Conservation (phyloP, 202 grass and related monocot species). For the Alloteropsis angusta region DNA sequence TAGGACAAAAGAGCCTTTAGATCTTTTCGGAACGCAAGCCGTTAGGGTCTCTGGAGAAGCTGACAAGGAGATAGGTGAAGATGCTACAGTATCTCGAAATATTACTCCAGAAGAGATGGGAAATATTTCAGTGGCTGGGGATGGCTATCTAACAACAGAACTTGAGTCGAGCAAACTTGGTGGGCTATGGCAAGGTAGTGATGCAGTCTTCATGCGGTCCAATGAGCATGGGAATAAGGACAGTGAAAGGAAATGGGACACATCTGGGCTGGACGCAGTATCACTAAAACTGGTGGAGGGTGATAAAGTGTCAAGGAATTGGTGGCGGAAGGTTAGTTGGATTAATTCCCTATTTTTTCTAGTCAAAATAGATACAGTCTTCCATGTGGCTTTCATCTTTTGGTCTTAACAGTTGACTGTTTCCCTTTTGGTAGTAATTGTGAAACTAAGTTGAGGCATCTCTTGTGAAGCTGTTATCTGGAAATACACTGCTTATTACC, state of each 20-base stretch:
- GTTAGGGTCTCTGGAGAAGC: conserved; percentile 13
- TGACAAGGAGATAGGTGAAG: background rate
- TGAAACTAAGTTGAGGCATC: conserved; percentile 1
- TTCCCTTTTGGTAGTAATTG: background rate
- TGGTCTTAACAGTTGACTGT: background rate
- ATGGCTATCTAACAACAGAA: conserved; percentile 18
- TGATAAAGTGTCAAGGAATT: conserved; percentile 73
- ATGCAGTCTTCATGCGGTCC: conserved; percentile 64
- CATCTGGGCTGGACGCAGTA: conserved; percentile 52
- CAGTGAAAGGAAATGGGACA: conserved; percentile 50
- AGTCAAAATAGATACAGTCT: background rate
- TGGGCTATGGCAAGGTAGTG: conserved; percentile 72
- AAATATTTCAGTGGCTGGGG: background rate
- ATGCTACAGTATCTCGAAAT: conserved; percentile 1
- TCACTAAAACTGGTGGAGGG: conserved; percentile 66
- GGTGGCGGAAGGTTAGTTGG: conserved; percentile 77
- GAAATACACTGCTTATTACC: background rate
- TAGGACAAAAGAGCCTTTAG: conserved; percentile 52
- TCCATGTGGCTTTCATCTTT: background rate
- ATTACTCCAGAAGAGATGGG: conserved; percentile 5
- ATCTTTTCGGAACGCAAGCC: conserved; percentile 27
- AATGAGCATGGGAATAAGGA: conserved; percentile 64
- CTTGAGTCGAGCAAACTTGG: conserved; percentile 38
- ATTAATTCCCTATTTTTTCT: background rate
- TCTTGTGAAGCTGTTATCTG: background rate